Evolutionary conservation across 371 early-diverging fungal genomes (phyloP), one percentile per base, ranked within the genome.

Genomic region (Mucor irregularis): DNA sequence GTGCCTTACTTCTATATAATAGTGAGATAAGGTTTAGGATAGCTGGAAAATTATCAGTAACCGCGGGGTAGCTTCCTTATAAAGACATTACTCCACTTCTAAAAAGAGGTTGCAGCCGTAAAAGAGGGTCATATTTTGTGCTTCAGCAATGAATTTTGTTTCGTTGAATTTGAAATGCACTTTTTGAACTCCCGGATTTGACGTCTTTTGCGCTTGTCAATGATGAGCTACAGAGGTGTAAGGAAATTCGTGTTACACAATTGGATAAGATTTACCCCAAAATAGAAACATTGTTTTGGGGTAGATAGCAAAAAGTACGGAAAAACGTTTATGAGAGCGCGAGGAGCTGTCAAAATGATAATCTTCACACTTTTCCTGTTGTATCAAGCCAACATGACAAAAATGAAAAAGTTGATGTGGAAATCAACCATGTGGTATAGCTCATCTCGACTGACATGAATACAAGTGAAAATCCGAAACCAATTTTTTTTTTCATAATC

Each of bases 31-130:
- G n/a, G n/a, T n/a, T n/a, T n/a, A n/a, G n/a, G n/a, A n/a, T n/a
- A n/a, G n/a, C n/a, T n/a, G n/a, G n/a, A n/a, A n/a, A n/a, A n/a
- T n/a, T n/a, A n/a, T n/a, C n/a, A n/a, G n/a, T n/a, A n/a, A n/a
- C 62, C 62, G 53, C 57, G 57, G 62, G 43, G 48, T 17, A 29
- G 40, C 40, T 51, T 39, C 62, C 48, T 42, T 47, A 52, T 50
- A 29, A 39, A 48, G 62, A 44, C 56, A 22, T 16, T 4, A 0
- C 28, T 35, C 62, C 52, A 39, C 19, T 46, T 33, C 48, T 29
- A 39, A 53, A 42, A 40, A 33, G 42, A 46, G 40, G 33, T 39
- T 25, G 40, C n/a, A 46, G 17, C 55, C 34, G 54, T 37, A 4
- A 44, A 5, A 31, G 19, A 26, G 16, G 34, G 26, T 19, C 25